These are phyloP conservation scores for Cicer yamashitae DNA, from an alignment of 306 rosid genomes.

Conservation along the genomic window DNA sequence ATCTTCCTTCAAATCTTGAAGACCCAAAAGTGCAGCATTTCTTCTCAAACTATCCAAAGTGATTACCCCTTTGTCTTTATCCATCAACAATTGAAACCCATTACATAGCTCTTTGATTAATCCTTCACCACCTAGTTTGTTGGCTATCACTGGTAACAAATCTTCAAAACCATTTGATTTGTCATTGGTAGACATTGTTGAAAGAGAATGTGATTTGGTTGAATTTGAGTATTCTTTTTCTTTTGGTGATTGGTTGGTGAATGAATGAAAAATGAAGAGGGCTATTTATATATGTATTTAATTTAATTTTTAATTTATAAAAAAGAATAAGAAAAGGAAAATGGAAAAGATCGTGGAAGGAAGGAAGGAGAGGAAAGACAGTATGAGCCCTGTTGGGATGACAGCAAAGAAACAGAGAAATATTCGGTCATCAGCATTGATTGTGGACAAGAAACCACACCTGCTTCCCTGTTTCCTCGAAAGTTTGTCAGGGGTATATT, in stretches of 20 bases:
- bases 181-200: slow-evolving; percentile 52
- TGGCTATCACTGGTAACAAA: slow-evolving; percentile 79
- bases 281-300: slow-evolving; percentile 30
- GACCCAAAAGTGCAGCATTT: slow-evolving; percentile 67
- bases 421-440: slow-evolving; percentile 60
- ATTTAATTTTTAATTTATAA: no score
- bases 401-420: slow-evolving; percentile 63
- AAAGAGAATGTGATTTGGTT: slow-evolving; percentile 3
- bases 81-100: slow-evolving; percentile 82
- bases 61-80: slow-evolving; percentile 73
- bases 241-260: neutral
- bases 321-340: neutral
- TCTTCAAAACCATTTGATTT: slow-evolving; percentile 63
- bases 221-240: no score
- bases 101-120: slow-evolving; percentile 82
- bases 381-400: slow-evolving; percentile 42
- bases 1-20: slow-evolving; percentile 70
- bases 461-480: slow-evolving; percentile 68
- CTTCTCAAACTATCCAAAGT: slow-evolving; percentile 76
- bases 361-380: slow-evolving; percentile 50
- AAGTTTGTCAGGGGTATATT: slow-evolving; percentile 26
- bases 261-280: neutral
- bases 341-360: slow-evolving; percentile 9
- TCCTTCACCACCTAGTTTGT: slow-evolving; percentile 83
- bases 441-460: slow-evolving; percentile 51